Conservation (phyloP, 2,329 filamentous ascomycete genomes). For the Aspergillus pseudoviridinutans region DNA sequence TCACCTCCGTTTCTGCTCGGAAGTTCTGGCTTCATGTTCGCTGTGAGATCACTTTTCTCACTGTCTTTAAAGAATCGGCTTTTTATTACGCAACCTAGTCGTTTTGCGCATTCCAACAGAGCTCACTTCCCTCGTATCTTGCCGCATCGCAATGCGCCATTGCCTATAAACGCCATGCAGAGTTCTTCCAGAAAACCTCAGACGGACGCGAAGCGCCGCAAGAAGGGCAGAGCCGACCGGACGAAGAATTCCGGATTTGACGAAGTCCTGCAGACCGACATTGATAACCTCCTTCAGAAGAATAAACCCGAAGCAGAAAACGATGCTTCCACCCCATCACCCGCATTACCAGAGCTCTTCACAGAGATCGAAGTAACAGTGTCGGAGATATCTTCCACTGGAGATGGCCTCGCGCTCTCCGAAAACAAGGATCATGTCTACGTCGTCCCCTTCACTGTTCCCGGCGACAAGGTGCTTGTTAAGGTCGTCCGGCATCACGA, state of each 20-base stretch:
- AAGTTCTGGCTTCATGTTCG: conserved; percentile 6
- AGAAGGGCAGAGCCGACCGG: conserved; percentile 53
- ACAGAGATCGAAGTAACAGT: conserved; percentile 81
- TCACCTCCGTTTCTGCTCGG: not conserved
- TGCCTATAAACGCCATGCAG: conserved; percentile 23
- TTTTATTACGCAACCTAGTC: conserved; percentile 2
- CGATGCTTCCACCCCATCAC: conserved; percentile 18
- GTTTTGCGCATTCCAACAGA: conserved; percentile 3
- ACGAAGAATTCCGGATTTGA: conserved; percentile 62
- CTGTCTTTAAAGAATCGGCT: conserved; percentile 2
- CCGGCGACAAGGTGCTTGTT: conserved; percentile 74
- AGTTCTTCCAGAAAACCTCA: conserved; percentile 22
- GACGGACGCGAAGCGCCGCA: conserved; percentile 25
- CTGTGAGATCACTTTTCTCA: conserved; percentile 5
- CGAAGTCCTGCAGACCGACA: conserved; percentile 63
- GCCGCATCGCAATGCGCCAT: conserved; percentile 17
- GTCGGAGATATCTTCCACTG: conserved; percentile 78
- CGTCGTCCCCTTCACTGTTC: conserved; percentile 81
- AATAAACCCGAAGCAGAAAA: conserved; percentile 21
- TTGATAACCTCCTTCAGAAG: conserved; percentile 44
- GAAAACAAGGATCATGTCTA: conserved; percentile 67
- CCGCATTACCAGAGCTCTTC: conserved; percentile 60
- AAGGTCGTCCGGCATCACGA: conserved; percentile 72
- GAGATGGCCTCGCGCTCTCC: conserved; percentile 80
- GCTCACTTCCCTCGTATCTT: not conserved